Evolutionary conservation across 1,284 basidiomycete genomes (phyloP).

Genomic region (Meira nashicola): DNA sequence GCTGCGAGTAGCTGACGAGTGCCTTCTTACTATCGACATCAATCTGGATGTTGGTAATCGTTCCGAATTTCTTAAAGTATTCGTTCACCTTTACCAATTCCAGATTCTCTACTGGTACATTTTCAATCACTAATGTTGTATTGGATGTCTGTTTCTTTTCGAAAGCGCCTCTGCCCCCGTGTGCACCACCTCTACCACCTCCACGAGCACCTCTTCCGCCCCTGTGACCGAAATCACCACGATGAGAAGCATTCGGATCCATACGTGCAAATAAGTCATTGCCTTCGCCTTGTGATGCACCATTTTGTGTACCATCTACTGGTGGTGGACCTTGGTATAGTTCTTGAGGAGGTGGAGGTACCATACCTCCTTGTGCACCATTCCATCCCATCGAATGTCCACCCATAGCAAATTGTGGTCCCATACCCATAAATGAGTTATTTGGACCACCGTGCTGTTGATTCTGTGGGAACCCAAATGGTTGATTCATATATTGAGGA

Average conservation of each 20-base stretch:
- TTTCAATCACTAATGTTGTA: slow-evolving; percentile 87
- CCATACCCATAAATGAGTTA: slow-evolving; percentile 14
- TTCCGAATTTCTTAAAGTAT: slow-evolving; percentile 89
- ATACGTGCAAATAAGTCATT: too few species aligned
- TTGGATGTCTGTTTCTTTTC: slow-evolving; percentile 53
- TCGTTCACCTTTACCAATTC: slow-evolving; percentile 72
- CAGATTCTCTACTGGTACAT: slow-evolving; percentile 79
- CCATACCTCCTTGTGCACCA: too few species aligned
- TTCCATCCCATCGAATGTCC: too few species aligned
- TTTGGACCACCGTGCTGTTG: slow-evolving; percentile 15
- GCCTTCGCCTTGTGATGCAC: too few species aligned
- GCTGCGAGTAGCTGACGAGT: slow-evolving; percentile 78
- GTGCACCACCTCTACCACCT: slow-evolving; percentile 54
- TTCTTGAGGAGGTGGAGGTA: too few species aligned
- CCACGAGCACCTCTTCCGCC: slow-evolving; percentile 58
- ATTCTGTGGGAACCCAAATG: background rate
- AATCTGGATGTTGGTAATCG: slow-evolving; percentile 85
- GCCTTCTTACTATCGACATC: slow-evolving; percentile 71
- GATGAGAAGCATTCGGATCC: too few species aligned
- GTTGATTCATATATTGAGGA: background rate
- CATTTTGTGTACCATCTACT: too few species aligned
- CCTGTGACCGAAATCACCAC: background rate
- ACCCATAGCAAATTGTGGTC: background rate
- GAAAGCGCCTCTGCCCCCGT: slow-evolving; percentile 46
- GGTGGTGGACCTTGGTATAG: too few species aligned